A percentile compares a stretch with the other conserved stretches of the same genome.
Conservation (phyloP, 768 basidiomycete species). For the Panus rudis region DNA sequence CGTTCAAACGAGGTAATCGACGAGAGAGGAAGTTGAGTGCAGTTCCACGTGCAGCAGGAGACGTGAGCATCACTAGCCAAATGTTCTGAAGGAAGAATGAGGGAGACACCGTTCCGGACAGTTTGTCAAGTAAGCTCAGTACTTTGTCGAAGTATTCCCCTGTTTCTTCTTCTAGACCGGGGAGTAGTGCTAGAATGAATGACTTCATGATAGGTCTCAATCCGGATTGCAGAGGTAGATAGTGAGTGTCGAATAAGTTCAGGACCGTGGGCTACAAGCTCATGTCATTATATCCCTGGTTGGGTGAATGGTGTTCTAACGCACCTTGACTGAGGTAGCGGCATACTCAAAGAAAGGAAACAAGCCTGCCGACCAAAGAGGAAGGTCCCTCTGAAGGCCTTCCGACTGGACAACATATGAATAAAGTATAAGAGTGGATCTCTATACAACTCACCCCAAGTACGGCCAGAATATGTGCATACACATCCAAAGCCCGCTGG, state of each 20-base stretch:
- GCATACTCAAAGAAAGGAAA: slow-evolving; percentile 99
- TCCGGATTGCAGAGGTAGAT: slow-evolving; percentile 74
- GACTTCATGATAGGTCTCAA: slow-evolving; percentile 92
- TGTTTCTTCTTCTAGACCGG: slow-evolving; percentile 95
- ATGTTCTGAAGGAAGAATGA: slow-evolving; percentile 94
- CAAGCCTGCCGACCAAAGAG: slow-evolving; percentile 91
- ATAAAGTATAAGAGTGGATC: background rate
- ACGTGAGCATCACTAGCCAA: slow-evolving; percentile 90
- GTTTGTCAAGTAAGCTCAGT: slow-evolving; percentile 65
- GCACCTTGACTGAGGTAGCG: slow-evolving; percentile 94
- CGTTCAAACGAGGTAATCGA: slow-evolving; percentile 62
- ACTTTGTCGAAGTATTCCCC: slow-evolving; percentile 96
- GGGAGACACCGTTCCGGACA: slow-evolving; percentile 78
- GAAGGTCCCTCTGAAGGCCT: slow-evolving; percentile 78
- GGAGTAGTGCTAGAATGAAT: slow-evolving; percentile 86
- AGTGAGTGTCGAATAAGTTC: slow-evolving; percentile 88
- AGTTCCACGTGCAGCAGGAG: slow-evolving; percentile 76
- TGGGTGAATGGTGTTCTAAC: slow-evolving; percentile 5
- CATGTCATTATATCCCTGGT: background rate
- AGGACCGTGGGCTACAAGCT: slow-evolving; percentile 67
- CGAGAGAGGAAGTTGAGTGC: slow-evolving; percentile 83
- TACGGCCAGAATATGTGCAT: slow-evolving; percentile 84
- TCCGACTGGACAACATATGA: slow-evolving; percentile 51
- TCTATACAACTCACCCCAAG: slow-evolving; percentile 65
- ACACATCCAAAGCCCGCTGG: slow-evolving; percentile 93